phyloP scores from a whole-genome alignment of 2,329 filamentous ascomycete genomes.

The Diaporthe ilicicola region DNA sequence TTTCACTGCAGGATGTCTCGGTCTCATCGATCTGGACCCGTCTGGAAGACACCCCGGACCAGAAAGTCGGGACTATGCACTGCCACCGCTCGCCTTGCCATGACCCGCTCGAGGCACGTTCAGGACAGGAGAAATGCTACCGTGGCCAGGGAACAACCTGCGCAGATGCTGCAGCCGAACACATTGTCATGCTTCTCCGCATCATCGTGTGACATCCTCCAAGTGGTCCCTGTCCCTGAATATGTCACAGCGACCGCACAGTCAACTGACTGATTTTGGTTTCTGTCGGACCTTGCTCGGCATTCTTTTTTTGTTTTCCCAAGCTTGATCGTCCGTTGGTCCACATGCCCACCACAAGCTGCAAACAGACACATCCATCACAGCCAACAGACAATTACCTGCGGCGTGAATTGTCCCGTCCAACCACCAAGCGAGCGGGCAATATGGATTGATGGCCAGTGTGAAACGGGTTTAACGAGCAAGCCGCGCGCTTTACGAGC shows the following conservation, averaged over 20 bases:
- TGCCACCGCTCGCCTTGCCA: constrained; percentile 16
- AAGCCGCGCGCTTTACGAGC: neutral
- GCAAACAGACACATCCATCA: neutral
- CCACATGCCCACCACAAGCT: neutral
- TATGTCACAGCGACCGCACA: constrained; percentile 7
- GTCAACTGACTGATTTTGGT: neutral
- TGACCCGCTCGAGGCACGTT: neutral
- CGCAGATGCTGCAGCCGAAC: neutral
- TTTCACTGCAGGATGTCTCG: constrained; percentile 15
- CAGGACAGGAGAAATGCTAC: constrained; percentile 24
- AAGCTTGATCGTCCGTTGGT: neutral
- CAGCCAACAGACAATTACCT: neutral
- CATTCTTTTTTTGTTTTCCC: neutral
- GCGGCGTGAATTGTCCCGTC: neutral
- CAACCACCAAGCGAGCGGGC: neutral
- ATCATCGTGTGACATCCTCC: constrained; percentile 19
- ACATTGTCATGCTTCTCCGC: constrained; percentile 19
- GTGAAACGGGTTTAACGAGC: neutral
- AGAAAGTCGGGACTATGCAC: constrained; percentile 25
- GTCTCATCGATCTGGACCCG: constrained; percentile 21
- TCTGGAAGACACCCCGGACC: constrained; percentile 3
- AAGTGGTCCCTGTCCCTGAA: constrained; percentile 11
- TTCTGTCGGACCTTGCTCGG: constrained; percentile 11
- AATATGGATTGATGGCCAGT: neutral
- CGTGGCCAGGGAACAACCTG: constrained; percentile 14